Evolutionary conservation across 495 filamentous ascomycete species (phyloP), one percentile per base, ranked within the genome.

Genomic region (Choiromyces venosus): DNA sequence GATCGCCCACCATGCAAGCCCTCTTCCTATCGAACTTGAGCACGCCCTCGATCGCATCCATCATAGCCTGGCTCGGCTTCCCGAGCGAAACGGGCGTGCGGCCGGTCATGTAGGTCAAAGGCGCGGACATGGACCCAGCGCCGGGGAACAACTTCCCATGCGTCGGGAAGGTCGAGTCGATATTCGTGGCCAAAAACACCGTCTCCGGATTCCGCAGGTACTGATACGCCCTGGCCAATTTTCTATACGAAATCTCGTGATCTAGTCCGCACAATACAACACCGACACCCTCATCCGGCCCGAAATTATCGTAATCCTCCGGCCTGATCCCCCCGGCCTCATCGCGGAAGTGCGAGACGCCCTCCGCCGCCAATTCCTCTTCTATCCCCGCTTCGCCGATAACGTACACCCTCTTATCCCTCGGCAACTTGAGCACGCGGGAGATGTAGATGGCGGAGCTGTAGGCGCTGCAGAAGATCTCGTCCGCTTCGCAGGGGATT

Each of bases 51-150:
- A 99, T 91, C 9, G 96, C 92, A 83, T 97, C 94, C 95, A 99
- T 97, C 95, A 99, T 98, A 16, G 93, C 94, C 85, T 97, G 92
- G 76, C 92, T 96, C 6, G 95, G 96, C 83, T 99, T 99, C 14
- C 95, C 95, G 65, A 97, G 83, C 8, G 92, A 88, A 42, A 92
- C 80, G 1, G 94, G 93, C 78, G 90, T 84, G 83, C 87, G 79
- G 8, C 87, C 89, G 14, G 79, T 84, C 89, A 94, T 94, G 82
- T 91, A 90, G 64, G 89, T 85, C 68, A 99, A 82, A 8, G 94
- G 92, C 65, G 91, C 89, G 67, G 90, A 89, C 75, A 93, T 90
- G 12, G 91, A 88, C 0, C 96, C 95, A 4, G 96, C 96, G 10
- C 95, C 95, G 7, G 93, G 94, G 84, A 98, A 98, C 71, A 99